Evolutionary conservation across 2,329 filamentous ascomycete genomes (phyloP).

Genomic region (Colletotrichum abscissum): DNA sequence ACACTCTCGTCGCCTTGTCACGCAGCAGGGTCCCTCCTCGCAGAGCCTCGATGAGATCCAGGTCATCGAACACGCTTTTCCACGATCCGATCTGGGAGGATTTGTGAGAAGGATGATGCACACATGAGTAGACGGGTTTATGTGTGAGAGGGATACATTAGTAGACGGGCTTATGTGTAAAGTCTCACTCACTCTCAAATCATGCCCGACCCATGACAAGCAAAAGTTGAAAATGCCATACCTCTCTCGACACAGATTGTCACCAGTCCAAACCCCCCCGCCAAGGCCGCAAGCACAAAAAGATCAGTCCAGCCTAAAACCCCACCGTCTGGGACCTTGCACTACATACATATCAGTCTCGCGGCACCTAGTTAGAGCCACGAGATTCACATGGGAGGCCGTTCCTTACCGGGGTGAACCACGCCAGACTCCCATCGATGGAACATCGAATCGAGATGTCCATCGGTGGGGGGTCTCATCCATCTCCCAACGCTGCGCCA

Average conservation of each 20-base stretch:
- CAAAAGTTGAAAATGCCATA: conserved; percentile 16
- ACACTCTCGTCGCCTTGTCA: neutral
- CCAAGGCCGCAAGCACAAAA: neutral
- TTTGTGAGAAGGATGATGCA: too few species aligned
- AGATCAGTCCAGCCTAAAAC: neutral
- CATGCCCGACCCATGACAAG: neutral
- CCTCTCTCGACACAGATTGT: too few species aligned
- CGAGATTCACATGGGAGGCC: too few species aligned
- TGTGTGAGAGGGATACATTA: neutral
- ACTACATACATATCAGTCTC: neutral
- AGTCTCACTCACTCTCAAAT: neutral
- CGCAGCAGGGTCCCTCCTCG: conserved; percentile 3
- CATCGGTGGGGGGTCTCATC: neutral
- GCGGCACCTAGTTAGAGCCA: too few species aligned
- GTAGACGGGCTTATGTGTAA: neutral
- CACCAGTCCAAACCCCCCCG: neutral
- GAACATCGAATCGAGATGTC: conserved; percentile 14
- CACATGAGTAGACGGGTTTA: neutral
- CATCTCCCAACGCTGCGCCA: neutral
- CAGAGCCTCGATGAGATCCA: neutral
- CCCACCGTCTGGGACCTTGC: neutral
- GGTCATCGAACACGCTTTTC: neutral
- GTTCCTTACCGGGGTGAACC: conserved; percentile 4
- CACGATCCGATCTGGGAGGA: neutral
- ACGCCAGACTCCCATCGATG: conserved; percentile 1